phyloP scores from a whole-genome alignment of 2,329 filamentous ascomycete species.

The Balansia obtecta region DNA sequence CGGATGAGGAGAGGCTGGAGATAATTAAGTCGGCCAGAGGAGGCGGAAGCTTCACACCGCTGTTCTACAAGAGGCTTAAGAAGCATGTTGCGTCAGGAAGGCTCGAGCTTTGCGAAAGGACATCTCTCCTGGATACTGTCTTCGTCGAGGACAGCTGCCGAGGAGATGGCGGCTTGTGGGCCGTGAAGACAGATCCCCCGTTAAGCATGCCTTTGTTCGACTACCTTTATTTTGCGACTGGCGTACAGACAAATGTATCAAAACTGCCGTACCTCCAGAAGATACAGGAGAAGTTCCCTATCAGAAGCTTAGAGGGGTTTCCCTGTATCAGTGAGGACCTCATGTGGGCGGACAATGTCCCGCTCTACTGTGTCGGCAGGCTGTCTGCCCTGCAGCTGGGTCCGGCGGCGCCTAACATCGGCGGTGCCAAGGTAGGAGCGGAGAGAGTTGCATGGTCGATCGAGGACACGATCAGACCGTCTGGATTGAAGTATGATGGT shows the following conservation, averaged over 20 bases:
- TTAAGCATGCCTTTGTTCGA: conserved; percentile 45
- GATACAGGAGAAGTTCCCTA: conserved; percentile 46
- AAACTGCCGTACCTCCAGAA: conserved; percentile 48
- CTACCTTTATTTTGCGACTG: conserved; percentile 67
- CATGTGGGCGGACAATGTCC: conserved; percentile 62
- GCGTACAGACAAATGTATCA: conserved; percentile 50
- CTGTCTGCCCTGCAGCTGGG: conserved; percentile 57
- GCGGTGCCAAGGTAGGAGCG: conserved; percentile 59
- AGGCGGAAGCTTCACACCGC: conserved; percentile 65
- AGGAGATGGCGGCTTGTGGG: conserved; percentile 17
- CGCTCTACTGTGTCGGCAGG: conserved; percentile 58
- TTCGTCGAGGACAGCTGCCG: conserved; percentile 35
- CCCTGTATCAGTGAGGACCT: conserved; percentile 66
- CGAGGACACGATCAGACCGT: conserved; percentile 34
- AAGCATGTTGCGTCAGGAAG: conserved; percentile 39
- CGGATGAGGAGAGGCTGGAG: conserved; percentile 53
- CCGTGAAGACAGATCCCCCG: conserved; percentile 38
- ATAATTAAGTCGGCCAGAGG: conserved; percentile 55
- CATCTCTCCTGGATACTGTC: conserved; percentile 36
- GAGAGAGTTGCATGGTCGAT: conserved; percentile 63
- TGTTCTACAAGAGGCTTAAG: conserved; percentile 54
- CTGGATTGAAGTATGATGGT: conserved; percentile 6
- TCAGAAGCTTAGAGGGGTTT: conserved; percentile 51
- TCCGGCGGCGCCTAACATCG: conserved; percentile 61
- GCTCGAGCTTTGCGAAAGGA: conserved; percentile 45